phyloP scores from a whole-genome alignment of 75 land plant genomes.

The Picea glauca region DNA sequence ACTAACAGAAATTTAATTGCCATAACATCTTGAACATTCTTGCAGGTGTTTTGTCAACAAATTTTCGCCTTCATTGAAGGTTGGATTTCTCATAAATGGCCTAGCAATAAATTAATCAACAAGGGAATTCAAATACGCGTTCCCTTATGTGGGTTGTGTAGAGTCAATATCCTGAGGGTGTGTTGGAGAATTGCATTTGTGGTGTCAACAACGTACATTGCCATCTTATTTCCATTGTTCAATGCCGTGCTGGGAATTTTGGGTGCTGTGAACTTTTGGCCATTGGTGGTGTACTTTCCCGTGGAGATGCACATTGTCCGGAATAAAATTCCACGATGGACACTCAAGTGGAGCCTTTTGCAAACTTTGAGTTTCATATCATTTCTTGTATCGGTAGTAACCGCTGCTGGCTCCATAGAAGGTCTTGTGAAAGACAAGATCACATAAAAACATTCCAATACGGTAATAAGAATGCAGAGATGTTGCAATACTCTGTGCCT shows the following conservation, averaged over 20 bases:
- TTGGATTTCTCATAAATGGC: constrained; percentile 6
- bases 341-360: constrained; percentile 45
- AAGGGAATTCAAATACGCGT: constrained; percentile 11
- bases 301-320: constrained; percentile 73
- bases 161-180: constrained; percentile 46
- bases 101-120: neutral
- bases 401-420: constrained; percentile 60
- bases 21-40: neutral
- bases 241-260: constrained; percentile 71
- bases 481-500: no score
- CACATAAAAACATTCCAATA: no score
- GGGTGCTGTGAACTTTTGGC: constrained; percentile 85
- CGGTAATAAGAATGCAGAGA: no score
- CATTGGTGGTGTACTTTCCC: constrained; percentile 86
- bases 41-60: constrained; percentile 23
- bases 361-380: constrained; percentile 44
- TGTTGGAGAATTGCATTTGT: constrained; percentile 68
- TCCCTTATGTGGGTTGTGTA: constrained; percentile 15
- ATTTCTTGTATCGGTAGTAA: constrained; percentile 33
- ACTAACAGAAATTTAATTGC: no score
- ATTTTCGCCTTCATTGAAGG: constrained; percentile 19
- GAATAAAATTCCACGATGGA: constrained; percentile 46
- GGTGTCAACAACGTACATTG: constrained; percentile 46
- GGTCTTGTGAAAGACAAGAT: constrained; percentile 35
- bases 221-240: constrained; percentile 84